A percentile compares a stretch with the other conserved stretches of the same genome.
Evolutionary conservation across 2,329 filamentous ascomycete genomes (phyloP).

Genomic region (Ophiosphaerella herpotricha): DNA sequence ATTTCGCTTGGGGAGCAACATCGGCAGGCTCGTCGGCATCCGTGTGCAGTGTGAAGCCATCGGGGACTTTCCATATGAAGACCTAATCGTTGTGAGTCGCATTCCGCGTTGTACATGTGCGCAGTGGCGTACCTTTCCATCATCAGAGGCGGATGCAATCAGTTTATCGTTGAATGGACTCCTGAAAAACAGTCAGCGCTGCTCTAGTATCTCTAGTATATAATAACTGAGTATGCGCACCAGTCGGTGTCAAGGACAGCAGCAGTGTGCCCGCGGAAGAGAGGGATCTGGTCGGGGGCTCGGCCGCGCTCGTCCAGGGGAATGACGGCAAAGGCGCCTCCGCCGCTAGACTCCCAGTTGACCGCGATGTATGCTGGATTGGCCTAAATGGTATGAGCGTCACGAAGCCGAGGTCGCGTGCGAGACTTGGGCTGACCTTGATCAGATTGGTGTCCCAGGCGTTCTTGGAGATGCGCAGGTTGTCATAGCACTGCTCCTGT

Average conservation of each 20-base stretch:
- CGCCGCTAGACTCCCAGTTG: conserved; percentile 97
- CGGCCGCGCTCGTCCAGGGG: conserved; percentile 88
- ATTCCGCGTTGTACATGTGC: not conserved
- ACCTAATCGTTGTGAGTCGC: conserved; percentile 56
- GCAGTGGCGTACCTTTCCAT: conserved; percentile 71
- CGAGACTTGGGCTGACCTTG: conserved; percentile 67
- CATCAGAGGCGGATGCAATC: conserved; percentile 92
- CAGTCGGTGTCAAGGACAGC: conserved; percentile 97
- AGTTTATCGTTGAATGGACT: conserved; percentile 95
- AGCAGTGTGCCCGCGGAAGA: conserved; percentile 95
- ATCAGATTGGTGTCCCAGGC: conserved; percentile 99
- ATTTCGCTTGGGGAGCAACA: conserved; percentile 77
- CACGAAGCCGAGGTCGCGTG: conserved; percentile 34
- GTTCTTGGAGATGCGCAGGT: conserved; percentile 95
- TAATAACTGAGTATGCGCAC: conserved; percentile 51
- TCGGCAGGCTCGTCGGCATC: conserved; percentile 83
- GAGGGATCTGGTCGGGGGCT: conserved; percentile 86
- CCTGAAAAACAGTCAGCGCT: conserved; percentile 56
- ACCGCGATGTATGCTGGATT: conserved; percentile 96
- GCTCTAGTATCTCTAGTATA: not conserved
- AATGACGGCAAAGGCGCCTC: conserved; percentile 95
- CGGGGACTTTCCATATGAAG: conserved; percentile 93
- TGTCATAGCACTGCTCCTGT: conserved; percentile 95
- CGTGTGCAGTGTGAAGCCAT: conserved; percentile 81
- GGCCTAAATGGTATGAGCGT: conserved; percentile 61